These are phyloP conservation scores for Penicillium manginii DNA, from an alignment of 495 filamentous ascomycete species.

Conservation along the genomic window DNA sequence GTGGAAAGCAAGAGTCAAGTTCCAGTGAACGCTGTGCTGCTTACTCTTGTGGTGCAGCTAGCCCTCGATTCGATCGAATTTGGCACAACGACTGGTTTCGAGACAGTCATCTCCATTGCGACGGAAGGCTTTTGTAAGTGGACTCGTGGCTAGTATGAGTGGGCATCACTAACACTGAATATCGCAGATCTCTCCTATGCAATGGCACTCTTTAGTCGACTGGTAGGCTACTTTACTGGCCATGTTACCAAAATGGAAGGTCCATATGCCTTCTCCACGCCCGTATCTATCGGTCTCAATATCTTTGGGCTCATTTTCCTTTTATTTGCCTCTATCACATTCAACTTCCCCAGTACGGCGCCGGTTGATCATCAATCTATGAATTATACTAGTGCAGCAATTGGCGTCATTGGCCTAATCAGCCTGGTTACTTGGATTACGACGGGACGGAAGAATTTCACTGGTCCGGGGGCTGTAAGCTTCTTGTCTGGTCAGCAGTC, in stretches of 20 bases:
- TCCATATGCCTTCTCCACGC: slow-evolving; percentile 36
- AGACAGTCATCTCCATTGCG: slow-evolving; percentile 59
- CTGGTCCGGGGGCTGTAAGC: slow-evolving; percentile 45
- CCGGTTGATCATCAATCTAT: slow-evolving; percentile 57
- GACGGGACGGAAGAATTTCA: slow-evolving; percentile 54
- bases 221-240: slow-evolving; percentile 53
- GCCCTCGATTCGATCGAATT: slow-evolving; percentile 62
- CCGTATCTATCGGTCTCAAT: slow-evolving; percentile 53
- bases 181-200: slow-evolving; percentile 58
- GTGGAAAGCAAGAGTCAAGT: slow-evolving; percentile 44
- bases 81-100: slow-evolving; percentile 59
- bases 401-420: slow-evolving; percentile 57
- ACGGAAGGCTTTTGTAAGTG: slow-evolving; percentile 61
- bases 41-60: slow-evolving; percentile 54
- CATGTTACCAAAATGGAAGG: slow-evolving; percentile 44
- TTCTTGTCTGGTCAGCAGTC: slow-evolving; percentile 22
- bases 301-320: slow-evolving; percentile 55
- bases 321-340: slow-evolving; percentile 57
- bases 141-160: background rate
- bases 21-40: slow-evolving; percentile 53
- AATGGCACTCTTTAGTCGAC: slow-evolving; percentile 55
- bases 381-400: slow-evolving; percentile 62
- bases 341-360: slow-evolving; percentile 57
- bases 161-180: slow-evolving; percentile 14
- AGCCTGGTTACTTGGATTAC: slow-evolving; percentile 57